A percentile compares a stretch with the other conserved stretches of the same genome.
phyloP scores from a whole-genome alignment of 441 rosid species.

The Melastoma candidum region DNA sequence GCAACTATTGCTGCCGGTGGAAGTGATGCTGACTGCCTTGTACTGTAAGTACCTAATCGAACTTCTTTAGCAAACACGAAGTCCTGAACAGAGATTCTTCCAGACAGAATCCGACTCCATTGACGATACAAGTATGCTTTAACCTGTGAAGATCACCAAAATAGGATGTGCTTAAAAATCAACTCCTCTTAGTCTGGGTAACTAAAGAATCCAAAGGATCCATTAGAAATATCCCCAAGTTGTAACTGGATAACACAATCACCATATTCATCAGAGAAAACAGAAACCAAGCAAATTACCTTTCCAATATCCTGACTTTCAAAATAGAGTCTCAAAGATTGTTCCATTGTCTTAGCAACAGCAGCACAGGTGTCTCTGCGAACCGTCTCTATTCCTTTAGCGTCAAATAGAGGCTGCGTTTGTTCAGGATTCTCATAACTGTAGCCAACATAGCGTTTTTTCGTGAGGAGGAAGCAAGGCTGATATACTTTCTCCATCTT shows the following conservation, averaged over 20 bases:
- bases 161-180: background rate
- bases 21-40: conserved; percentile 51
- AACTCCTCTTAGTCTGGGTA: background rate
- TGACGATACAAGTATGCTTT: conserved; percentile 79
- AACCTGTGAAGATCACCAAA: conserved; percentile 30
- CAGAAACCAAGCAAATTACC: background rate
- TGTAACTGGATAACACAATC: too few species aligned
- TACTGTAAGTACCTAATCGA: conserved; percentile 81
- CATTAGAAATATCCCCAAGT: too few species aligned
- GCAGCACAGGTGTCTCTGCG: conserved; percentile 89
- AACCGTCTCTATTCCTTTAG: conserved; percentile 97
- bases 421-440: conserved; percentile 82
- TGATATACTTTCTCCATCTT: conserved; percentile 97
- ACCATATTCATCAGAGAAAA: too few species aligned
- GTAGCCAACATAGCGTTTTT: conserved; percentile 96
- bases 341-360: conserved; percentile 87
- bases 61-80: conserved; percentile 96
- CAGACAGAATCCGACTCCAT: conserved; percentile 79
- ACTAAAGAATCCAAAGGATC: too few species aligned
- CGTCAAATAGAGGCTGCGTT: conserved; percentile 72
- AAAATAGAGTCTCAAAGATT: conserved; percentile 72
- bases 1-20: conserved; percentile 98
- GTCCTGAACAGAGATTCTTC: conserved; percentile 86
- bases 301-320: conserved; percentile 43
- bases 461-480: conserved; percentile 90